These are phyloP conservation scores for Fusarium multiceps DNA, from an alignment of 2,329 filamentous ascomycete genomes.

Conservation along the genomic window DNA sequence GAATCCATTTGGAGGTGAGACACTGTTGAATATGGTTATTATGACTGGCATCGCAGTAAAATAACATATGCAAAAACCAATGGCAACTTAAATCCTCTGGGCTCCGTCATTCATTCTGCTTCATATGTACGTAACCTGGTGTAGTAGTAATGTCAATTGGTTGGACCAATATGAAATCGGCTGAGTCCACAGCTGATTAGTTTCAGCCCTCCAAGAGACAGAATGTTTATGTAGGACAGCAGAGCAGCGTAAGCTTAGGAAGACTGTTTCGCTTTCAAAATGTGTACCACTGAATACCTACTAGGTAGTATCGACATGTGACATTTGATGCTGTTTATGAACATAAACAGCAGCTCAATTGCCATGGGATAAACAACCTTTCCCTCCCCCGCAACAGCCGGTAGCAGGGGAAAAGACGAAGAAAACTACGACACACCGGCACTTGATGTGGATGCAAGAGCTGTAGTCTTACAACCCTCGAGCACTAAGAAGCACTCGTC, in stretches of 20 bases:
- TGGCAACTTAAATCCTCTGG: neutral
- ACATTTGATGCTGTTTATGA: neutral
- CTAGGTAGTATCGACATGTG: neutral
- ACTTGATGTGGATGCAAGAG: conserved; percentile 37
- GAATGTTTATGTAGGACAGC: neutral
- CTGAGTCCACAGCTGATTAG: neutral
- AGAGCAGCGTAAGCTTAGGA: neutral
- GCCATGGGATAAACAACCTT: neutral
- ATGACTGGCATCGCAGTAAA: neutral
- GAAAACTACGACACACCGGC: conserved; percentile 19
- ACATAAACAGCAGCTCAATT: neutral
- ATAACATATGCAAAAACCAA: neutral
- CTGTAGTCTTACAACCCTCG: conserved; percentile 21
- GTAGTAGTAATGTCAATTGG: neutral
- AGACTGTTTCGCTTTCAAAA: neutral
- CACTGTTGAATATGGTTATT: neutral
- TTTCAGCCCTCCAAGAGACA: neutral
- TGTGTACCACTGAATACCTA: conserved; percentile 49
- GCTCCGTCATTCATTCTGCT: neutral
- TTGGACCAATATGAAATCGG: neutral
- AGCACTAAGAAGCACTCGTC: conserved; percentile 6
- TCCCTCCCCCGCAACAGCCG: neutral
- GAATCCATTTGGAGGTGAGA: neutral
- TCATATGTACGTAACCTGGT: neutral
- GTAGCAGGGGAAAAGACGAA: conserved; percentile 12